Conservation (phyloP, 2,329 filamentous ascomycete species). For the Gaeumannomyces tritici region DNA sequence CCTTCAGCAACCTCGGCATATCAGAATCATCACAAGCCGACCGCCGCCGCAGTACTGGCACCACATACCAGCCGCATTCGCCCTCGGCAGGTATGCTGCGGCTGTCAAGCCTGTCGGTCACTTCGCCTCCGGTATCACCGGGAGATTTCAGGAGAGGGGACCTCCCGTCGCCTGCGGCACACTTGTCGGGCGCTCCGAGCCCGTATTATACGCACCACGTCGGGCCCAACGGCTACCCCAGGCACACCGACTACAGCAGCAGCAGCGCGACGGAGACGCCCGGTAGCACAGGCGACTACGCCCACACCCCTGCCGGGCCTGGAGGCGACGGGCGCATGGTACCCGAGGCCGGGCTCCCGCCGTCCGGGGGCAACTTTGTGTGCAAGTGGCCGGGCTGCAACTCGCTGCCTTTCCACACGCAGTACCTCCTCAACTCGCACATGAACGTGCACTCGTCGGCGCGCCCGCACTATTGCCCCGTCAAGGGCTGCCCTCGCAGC, state of each 20-base stretch:
- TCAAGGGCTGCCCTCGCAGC: conserved; percentile 51
- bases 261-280: conserved; percentile 33
- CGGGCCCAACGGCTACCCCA: conserved; percentile 21
- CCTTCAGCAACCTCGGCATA: conserved; percentile 21
- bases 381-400: conserved; percentile 56
- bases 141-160: conserved; percentile 31
- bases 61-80: conserved; percentile 19
- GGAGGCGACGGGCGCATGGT: conserved; percentile 36
- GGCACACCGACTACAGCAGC: conserved; percentile 31
- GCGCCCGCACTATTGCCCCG: conserved; percentile 56
- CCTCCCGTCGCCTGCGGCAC: conserved; percentile 34
- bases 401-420: conserved; percentile 67
- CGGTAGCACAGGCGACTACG: conserved; percentile 11
- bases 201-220: conserved; percentile 22
- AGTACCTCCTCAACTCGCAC: conserved; percentile 70
- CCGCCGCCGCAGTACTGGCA: background rate
- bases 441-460: conserved; percentile 60
- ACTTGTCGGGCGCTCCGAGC: conserved; percentile 27
- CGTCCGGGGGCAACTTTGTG: conserved; percentile 40
- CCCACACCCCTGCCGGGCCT: conserved; percentile 14
- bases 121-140: conserved; percentile 40
- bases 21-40: conserved; percentile 13
- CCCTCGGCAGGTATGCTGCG: conserved; percentile 23
- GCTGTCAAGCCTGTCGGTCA: conserved; percentile 12
- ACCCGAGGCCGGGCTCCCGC: conserved; percentile 45